These are phyloP conservation scores for Fusarium xylarioides DNA, from an alignment of 2,329 filamentous ascomycete species.

Conservation along the genomic window DNA sequence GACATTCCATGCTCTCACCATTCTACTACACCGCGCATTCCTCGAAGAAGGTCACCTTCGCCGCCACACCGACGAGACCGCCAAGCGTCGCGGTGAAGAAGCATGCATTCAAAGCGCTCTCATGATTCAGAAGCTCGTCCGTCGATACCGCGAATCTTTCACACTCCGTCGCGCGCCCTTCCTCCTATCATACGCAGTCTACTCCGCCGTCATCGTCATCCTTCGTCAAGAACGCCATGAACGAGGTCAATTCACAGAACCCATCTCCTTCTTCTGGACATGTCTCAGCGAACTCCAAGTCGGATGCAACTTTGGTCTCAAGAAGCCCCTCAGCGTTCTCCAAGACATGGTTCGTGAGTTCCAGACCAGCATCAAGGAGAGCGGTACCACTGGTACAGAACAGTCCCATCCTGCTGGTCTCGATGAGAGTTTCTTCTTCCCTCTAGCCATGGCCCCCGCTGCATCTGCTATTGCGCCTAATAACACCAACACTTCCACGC, in stretches of 20 bases:
- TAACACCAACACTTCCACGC: slow-evolving; percentile 2
- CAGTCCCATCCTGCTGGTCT: slow-evolving; percentile 38
- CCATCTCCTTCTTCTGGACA: slow-evolving; percentile 50
- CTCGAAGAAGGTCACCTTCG: slow-evolving; percentile 47
- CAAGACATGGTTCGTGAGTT: slow-evolving; percentile 47
- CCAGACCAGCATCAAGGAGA: slow-evolving; percentile 44
- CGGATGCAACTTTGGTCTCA: slow-evolving; percentile 50
- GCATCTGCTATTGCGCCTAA: slow-evolving; percentile 7
- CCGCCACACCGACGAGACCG: slow-evolving; percentile 39
- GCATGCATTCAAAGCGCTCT: slow-evolving; percentile 45
- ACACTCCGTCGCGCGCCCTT: slow-evolving; percentile 53
- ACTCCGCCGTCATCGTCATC: slow-evolving; percentile 48
- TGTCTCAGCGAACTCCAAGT: slow-evolving; percentile 48
- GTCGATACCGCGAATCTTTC: slow-evolving; percentile 50
- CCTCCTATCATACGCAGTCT: slow-evolving; percentile 53
- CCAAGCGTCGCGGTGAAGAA: slow-evolving; percentile 42
- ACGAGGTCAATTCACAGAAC: slow-evolving; percentile 45
- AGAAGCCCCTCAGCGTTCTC: slow-evolving; percentile 47
- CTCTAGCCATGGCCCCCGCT: slow-evolving; percentile 40
- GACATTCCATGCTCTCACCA: slow-evolving; percentile 53
- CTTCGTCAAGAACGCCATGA: slow-evolving; percentile 45
- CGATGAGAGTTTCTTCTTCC: slow-evolving; percentile 46
- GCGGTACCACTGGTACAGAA: slow-evolving; percentile 30
- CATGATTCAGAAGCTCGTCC: slow-evolving; percentile 50
- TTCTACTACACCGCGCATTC: slow-evolving; percentile 57